Evolutionary conservation across 208 protist genomes (phyloP).

Genomic region (Leishmania major): DNA sequence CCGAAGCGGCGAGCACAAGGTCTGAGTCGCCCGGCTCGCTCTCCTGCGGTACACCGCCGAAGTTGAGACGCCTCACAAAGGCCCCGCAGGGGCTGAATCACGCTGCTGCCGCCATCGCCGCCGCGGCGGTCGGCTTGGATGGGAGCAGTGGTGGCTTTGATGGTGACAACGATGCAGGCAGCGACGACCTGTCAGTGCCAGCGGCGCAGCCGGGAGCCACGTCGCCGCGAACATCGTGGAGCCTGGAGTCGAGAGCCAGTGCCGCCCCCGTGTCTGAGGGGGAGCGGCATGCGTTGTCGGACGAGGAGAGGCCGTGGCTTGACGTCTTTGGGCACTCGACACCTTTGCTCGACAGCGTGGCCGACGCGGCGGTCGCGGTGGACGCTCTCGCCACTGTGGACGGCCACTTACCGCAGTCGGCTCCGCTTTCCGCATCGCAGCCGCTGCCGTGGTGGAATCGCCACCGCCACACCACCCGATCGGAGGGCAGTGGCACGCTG

Average conservation of each 20-base stretch:
- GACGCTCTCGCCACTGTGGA: neutral
- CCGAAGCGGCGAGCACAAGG: neutral
- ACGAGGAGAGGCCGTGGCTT: neutral
- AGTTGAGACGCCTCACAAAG: neutral
- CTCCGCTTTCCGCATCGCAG: conserved; percentile 6
- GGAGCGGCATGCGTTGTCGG: neutral
- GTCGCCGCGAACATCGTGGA: neutral
- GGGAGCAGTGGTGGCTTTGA: neutral
- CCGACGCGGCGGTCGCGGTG: neutral
- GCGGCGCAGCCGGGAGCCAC: neutral
- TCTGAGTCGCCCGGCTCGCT: neutral
- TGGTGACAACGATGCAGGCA: neutral
- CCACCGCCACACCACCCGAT: neutral
- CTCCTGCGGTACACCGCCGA: neutral
- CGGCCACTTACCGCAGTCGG: neutral
- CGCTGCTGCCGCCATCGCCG: neutral
- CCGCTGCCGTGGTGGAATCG: conserved; percentile 30
- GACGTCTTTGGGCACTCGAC: neutral
- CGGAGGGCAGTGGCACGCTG: conserved; percentile 8
- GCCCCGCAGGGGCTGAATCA: neutral
- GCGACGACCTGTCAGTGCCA: neutral
- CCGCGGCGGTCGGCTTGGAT: no score
- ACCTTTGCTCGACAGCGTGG: neutral
- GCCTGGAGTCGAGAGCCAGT: neutral
- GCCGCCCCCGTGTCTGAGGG: neutral